Conservation (phyloP, 192 early-diverging fungal species). For the Jimgerdemannia flammicorona region DNA sequence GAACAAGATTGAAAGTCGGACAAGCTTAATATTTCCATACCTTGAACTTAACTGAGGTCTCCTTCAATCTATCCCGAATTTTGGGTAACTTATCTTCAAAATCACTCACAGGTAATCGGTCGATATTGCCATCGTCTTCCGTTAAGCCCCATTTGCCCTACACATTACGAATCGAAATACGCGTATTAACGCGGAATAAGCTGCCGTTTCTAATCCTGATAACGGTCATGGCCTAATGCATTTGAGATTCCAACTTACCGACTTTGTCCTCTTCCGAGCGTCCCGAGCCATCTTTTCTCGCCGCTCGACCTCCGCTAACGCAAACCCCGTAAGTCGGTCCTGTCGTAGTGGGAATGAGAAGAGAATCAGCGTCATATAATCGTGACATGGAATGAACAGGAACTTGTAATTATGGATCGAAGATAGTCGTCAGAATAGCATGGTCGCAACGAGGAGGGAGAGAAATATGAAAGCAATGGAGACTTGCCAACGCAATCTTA, state of each 20-base stretch:
- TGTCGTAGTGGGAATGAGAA: constrained; percentile 4
- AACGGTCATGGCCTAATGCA: background rate
- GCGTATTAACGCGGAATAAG: background rate
- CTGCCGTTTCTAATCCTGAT: too few species aligned
- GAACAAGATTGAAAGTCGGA: too few species aligned
- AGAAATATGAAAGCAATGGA: background rate
- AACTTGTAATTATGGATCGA: too few species aligned
- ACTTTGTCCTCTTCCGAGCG: background rate
- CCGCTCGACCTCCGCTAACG: constrained; percentile 31
- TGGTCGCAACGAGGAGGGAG: background rate
- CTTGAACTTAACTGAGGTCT: constrained; percentile 26
- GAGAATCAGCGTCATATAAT: background rate
- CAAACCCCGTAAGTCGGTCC: constrained; percentile 48
- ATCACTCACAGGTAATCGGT: background rate
- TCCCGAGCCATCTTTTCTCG: constrained; percentile 15
- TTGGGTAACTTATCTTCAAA: constrained; percentile 10
- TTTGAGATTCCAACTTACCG: background rate
- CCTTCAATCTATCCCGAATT: constrained; percentile 15
- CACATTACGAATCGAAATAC: background rate
- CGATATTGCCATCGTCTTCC: background rate
- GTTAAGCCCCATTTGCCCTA: constrained; percentile 4
- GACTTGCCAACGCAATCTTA: constrained; percentile 23
- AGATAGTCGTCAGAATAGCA: background rate
- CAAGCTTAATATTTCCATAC: constrained; percentile 7
- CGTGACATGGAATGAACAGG: background rate